phyloP scores from a whole-genome alignment of 2,329 filamentous ascomycete species.

The Neurospora sp. region DNA sequence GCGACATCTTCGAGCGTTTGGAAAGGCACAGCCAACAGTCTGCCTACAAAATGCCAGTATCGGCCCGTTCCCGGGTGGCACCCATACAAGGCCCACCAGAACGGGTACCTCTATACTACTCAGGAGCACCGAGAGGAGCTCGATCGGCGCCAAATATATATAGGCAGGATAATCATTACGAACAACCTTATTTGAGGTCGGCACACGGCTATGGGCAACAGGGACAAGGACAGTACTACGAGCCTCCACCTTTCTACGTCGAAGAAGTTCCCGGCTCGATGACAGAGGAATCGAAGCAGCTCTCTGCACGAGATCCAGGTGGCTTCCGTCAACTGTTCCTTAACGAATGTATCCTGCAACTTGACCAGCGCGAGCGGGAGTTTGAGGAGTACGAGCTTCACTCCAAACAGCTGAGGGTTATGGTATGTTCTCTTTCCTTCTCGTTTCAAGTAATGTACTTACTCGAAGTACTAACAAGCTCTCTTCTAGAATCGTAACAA shows the following conservation, averaged over 20 bases:
- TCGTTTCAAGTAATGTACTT: neutral
- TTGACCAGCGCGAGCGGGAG: neutral
- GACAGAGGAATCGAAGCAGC: conserved; percentile 6
- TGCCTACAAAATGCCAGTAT: neutral
- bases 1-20: conserved; percentile 21
- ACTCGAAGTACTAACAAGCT: neutral
- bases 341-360: conserved; percentile 24
- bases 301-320: conserved; percentile 27
- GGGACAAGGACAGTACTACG: neutral
- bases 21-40: neutral
- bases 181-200: neutral
- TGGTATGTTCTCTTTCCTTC: neutral
- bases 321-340: conserved; percentile 30
- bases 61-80: neutral
- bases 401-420: neutral
- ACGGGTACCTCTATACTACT: neutral
- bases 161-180: neutral
- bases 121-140: neutral
- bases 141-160: neutral
- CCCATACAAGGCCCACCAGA: neutral
- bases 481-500: conserved; percentile 24
- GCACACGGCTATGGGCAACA: neutral
- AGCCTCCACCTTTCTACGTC: neutral
- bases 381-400: neutral
- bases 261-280: neutral